phyloP scores from a whole-genome alignment of 2,329 filamentous ascomycete species.

The Colletotrichum godetiae region DNA sequence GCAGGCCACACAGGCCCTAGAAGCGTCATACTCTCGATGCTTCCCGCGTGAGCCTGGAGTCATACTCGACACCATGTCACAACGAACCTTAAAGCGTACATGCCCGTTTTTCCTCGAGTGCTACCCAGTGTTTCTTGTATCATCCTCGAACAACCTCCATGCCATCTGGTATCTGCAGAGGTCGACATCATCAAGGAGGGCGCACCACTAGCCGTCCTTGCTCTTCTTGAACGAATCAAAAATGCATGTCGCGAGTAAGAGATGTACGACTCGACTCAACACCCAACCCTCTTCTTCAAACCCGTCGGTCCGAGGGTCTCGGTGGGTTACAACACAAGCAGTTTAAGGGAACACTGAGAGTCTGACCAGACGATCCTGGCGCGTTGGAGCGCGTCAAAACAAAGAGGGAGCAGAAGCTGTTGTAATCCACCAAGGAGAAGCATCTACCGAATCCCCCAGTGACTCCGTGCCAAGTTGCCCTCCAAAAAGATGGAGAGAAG shows the following conservation, averaged over 20 bases:
- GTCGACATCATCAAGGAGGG: conserved; percentile 72
- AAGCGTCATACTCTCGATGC: conserved; percentile 78
- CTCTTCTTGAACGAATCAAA: conserved; percentile 71
- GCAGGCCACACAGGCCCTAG: conserved; percentile 73
- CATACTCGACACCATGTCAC: conserved; percentile 76
- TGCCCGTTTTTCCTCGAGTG: conserved; percentile 65
- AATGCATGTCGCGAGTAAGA: conserved; percentile 74
- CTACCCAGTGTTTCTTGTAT: conserved; percentile 72
- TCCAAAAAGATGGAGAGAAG: conserved; percentile 67
- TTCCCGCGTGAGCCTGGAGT: conserved; percentile 76
- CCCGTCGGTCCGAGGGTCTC: conserved; percentile 73
- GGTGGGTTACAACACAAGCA: conserved; percentile 68
- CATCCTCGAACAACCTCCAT: conserved; percentile 67
- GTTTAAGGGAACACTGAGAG: conserved; percentile 64
- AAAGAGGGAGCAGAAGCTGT: conserved; percentile 70
- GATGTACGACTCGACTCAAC: conserved; percentile 70
- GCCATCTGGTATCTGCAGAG: conserved; percentile 70
- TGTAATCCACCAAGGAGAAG: conserved; percentile 84
- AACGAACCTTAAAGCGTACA: conserved; percentile 76
- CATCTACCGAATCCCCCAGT: conserved; percentile 77
- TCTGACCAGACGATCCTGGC: conserved; percentile 56
- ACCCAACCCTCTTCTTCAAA: conserved; percentile 79
- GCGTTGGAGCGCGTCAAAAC: conserved; percentile 76
- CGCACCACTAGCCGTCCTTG: conserved; percentile 72
- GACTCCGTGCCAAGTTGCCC: conserved; percentile 58